phyloP scores from a whole-genome alignment of 2,329 filamentous ascomycete genomes.

The Thelonectria blattea region DNA sequence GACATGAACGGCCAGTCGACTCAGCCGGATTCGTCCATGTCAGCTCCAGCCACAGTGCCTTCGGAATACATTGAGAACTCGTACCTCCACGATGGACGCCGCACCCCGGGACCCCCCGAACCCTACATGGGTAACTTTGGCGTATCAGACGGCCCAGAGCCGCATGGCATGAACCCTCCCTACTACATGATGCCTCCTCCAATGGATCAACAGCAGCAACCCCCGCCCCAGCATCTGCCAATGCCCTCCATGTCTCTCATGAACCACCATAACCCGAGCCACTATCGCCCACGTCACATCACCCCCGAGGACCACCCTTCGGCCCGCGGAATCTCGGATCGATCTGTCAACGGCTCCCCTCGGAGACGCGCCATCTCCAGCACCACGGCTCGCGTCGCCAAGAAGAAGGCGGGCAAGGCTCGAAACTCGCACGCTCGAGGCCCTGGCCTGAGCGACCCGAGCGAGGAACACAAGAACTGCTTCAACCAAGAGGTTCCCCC shows the following conservation, averaged over 20 bases:
- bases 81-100: slow-evolving; percentile 48
- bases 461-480: slow-evolving; percentile 45
- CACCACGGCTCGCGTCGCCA: slow-evolving; percentile 37
- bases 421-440: slow-evolving; percentile 18
- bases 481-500: slow-evolving; percentile 44
- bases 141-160: slow-evolving; percentile 43
- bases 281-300: slow-evolving; percentile 35
- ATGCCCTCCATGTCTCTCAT: slow-evolving; percentile 35
- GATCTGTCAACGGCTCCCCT: slow-evolving; percentile 38
- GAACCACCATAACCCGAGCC: slow-evolving; percentile 31
- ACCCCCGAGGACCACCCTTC: slow-evolving; percentile 31
- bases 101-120: slow-evolving; percentile 45
- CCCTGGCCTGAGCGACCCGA: slow-evolving; percentile 29
- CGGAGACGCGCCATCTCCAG: slow-evolving; percentile 35
- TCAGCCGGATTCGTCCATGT: slow-evolving; percentile 54
- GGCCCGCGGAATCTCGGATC: slow-evolving; percentile 20
- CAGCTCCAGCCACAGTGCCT: slow-evolving; percentile 45
- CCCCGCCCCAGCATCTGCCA: slow-evolving; percentile 23
- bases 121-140: slow-evolving; percentile 46
- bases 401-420: slow-evolving; percentile 36
- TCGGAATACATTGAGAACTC: slow-evolving; percentile 44
- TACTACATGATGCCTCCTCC: slow-evolving; percentile 40
- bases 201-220: slow-evolving; percentile 34
- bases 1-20: slow-evolving; percentile 50
- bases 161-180: slow-evolving; percentile 33